Base-by-base conservation (phyloP, 2,329 filamentous ascomycete species). In the Leptoxyphium fumago region DNA sequence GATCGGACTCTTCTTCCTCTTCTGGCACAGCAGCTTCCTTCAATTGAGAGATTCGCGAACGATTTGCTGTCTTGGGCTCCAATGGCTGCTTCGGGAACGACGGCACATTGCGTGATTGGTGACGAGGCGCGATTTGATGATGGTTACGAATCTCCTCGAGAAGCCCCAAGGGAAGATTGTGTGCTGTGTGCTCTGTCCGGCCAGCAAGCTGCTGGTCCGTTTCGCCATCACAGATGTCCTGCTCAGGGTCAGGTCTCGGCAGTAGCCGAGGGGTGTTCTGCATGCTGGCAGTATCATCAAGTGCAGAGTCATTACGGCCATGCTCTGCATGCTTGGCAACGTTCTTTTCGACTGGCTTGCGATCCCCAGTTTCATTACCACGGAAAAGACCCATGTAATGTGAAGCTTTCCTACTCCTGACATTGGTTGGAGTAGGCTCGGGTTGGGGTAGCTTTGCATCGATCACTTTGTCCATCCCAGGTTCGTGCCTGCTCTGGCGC, bases 351-450 rank as follows among this genome's bases (percentile, higher is more conserved):
- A 56, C 67, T 64, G 71, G 72, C 44, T 69, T 65, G 48, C 73
- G 70, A 29, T 72, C 69, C 18, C 68, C 68, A 6, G 64, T 66
- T 43, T 75, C 74, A 46, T 76, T 77, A 48, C 78, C 75, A 53
- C 77, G 77, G 62, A 80, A 81, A 5, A 81, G 62, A 10, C 77
- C 75, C 43, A 81, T 62, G 52, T 77, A 78, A 54, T 80, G 77
- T 54, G 75, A 79, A 38, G 77, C 75, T 60, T 81, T 81, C 45
- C 77, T 70, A 57, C 75, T 80, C 47, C 77, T 70, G 39, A 73
- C 72, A 51, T 75, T 69, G 21, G 68, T 64, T 26, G 65, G 61
- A 18, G 62, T 62, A 11, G 61, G 64, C 52, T 80, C 76, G 4
- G 69, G 64, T 50, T 75, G 75, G 36, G 75, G 67, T 45, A 80